phyloP scores from a whole-genome alignment of 306 rosid genomes.

The Hippophae tibetana region DNA sequence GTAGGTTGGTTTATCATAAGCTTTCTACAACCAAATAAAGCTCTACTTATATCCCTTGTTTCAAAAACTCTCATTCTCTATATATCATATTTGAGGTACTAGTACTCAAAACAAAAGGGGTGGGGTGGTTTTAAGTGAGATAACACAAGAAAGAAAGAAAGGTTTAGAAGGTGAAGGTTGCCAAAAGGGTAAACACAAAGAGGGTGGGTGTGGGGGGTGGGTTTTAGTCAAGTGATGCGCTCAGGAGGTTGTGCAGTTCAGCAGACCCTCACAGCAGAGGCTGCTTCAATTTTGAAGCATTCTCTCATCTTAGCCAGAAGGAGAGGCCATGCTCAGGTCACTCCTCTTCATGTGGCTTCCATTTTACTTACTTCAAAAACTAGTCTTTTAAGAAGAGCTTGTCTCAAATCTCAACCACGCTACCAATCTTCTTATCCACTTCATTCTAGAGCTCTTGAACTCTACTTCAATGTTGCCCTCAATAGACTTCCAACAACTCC shows the following conservation, averaged over 20 bases:
- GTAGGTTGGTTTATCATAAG: conserved; percentile 11
- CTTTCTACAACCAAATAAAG: conserved; percentile 5
- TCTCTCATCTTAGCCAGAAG: conserved; percentile 72
- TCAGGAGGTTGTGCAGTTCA: conserved; percentile 73
- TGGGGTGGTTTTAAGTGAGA: conserved; percentile 27
- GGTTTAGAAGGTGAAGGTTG: conserved; percentile 10
- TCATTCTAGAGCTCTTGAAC: conserved; percentile 92
- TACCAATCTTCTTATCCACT: conserved; percentile 57
- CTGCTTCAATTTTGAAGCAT: conserved; percentile 83
- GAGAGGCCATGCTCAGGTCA: conserved; percentile 94
- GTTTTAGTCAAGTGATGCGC: conserved; percentile 68
- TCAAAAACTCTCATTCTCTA: not conserved
- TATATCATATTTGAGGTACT: not conserved
- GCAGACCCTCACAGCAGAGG: conserved; percentile 98
- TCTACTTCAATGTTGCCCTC: conserved; percentile 95
- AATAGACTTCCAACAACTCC: conserved; percentile 75
- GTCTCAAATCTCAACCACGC: conserved; percentile 64
- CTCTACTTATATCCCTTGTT: not conserved
- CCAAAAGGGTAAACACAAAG: conserved; percentile 10
- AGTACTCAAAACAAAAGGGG: conserved; percentile 1
- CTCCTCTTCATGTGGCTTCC: conserved; percentile 86
- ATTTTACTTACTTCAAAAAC: conserved; percentile 58
- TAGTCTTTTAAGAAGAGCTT: conserved; percentile 53
- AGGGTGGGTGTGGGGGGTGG: conserved; percentile 47
- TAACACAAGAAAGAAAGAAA: conserved; percentile 8